Evolutionary conservation across 768 basidiomycete genomes (phyloP).

Genomic region (Boletus bicolor): DNA sequence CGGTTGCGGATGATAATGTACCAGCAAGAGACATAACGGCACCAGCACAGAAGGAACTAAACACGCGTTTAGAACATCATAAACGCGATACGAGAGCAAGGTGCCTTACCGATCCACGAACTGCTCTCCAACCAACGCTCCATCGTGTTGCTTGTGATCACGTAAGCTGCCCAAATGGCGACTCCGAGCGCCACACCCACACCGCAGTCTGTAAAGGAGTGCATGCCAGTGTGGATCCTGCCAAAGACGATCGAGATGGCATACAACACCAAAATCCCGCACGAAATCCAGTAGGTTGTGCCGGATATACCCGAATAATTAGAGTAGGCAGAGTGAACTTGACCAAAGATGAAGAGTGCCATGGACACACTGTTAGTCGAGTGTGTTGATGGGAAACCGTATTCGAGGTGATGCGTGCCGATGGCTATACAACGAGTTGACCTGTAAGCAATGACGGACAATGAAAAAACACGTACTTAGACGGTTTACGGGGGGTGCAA

Average conservation of each 20-base stretch:
- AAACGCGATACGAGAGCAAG: constrained; percentile 17
- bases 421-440: constrained; percentile 48
- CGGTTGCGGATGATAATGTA: constrained; percentile 91
- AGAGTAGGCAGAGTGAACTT: constrained; percentile 50
- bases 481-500: constrained; percentile 86
- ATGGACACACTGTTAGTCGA: constrained; percentile 89
- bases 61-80: background rate
- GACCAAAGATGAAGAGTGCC: constrained; percentile 72
- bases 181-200: constrained; percentile 65
- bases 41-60: constrained; percentile 59
- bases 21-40: constrained; percentile 62
- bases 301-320: constrained; percentile 42
- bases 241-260: constrained; percentile 73
- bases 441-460: background rate
- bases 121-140: constrained; percentile 40
- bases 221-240: constrained; percentile 85
- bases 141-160: constrained; percentile 35
- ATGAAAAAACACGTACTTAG: constrained; percentile 55
- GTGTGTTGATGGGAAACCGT: constrained; percentile 95
- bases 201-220: constrained; percentile 74
- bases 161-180: constrained; percentile 53
- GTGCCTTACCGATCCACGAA: constrained; percentile 34
- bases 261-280: constrained; percentile 52
- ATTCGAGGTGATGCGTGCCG: constrained; percentile 80
- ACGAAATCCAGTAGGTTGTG: constrained; percentile 40